phyloP scores from a whole-genome alignment of 2,329 filamentous ascomycete species.

The Pyricularia grisea region DNA sequence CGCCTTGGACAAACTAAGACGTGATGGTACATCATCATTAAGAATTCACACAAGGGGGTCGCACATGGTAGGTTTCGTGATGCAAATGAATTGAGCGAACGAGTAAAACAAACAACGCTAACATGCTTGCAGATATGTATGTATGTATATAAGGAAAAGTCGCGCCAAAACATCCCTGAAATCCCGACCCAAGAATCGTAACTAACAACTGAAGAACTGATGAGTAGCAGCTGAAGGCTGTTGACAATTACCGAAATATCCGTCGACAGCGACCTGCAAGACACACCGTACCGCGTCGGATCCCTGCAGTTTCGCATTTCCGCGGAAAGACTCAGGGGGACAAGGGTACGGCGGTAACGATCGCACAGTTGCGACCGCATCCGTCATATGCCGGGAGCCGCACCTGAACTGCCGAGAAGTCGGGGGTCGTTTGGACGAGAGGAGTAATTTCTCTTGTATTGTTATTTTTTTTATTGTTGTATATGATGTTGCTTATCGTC shows the following conservation, averaged over 20 bases:
- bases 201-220: not conserved
- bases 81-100: not conserved
- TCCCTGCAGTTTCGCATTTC: not conserved
- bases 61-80: not conserved
- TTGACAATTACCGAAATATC: not conserved
- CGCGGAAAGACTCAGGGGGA: not conserved
- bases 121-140: not conserved
- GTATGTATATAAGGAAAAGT: not conserved
- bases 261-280: too few species aligned
- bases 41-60: not conserved
- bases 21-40: not conserved
- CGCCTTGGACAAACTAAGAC: too few species aligned
- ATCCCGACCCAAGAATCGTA: not conserved
- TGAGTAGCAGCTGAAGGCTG: not conserved
- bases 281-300: too few species aligned
- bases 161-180: not conserved
- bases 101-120: not conserved
- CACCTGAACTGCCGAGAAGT: not conserved
- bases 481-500: not conserved
- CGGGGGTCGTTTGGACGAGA: not conserved
- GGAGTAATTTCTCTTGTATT: not conserved
- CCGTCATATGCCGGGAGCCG: not conserved
- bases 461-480: not conserved
- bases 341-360: not conserved
- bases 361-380: not conserved